These are phyloP conservation scores for Colletotrichum somersetense DNA, from an alignment of 2,329 filamentous ascomycete species.

Conservation along the genomic window DNA sequence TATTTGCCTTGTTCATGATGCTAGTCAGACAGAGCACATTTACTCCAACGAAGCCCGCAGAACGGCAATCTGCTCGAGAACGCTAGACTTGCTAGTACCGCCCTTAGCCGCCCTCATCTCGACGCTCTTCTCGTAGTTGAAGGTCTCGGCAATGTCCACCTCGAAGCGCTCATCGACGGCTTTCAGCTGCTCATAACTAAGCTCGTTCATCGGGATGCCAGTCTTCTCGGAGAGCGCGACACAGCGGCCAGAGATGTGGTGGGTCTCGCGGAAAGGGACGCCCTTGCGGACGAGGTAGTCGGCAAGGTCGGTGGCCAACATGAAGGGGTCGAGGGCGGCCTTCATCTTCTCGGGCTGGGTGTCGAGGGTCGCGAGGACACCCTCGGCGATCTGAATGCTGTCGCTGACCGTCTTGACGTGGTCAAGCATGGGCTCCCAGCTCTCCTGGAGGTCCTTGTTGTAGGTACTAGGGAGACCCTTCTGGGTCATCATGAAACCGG, in stretches of 20 bases:
- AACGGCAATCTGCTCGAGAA: conserved; percentile 73
- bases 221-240: conserved; percentile 77
- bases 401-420: conserved; percentile 84
- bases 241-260: conserved; percentile 80
- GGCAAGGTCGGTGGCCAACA: conserved; percentile 81
- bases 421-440: conserved; percentile 87
- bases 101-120: conserved; percentile 83
- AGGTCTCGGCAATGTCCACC: conserved; percentile 76
- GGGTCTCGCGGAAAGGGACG: conserved; percentile 83
- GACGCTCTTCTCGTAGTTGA: conserved; percentile 87
- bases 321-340: conserved; percentile 82
- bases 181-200: conserved; percentile 75
- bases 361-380: conserved; percentile 80
- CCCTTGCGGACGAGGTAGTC: conserved; percentile 75
- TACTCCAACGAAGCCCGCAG: conserved; percentile 5
- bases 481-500: conserved; percentile 80
- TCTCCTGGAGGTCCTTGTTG: conserved; percentile 94
- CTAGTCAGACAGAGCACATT: neutral
- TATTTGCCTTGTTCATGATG: too few species aligned
- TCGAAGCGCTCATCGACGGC: conserved; percentile 77
- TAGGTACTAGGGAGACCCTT: conserved; percentile 83
- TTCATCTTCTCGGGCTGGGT: conserved; percentile 81
- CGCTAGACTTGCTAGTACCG: conserved; percentile 79
- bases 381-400: conserved; percentile 85
- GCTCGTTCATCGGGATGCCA: conserved; percentile 76